Percentiles rank a stretch among this genome's conserved stretches.
Evolutionary conservation across 768 basidiomycete genomes (phyloP).

Genomic region (Nidularia sp.): DNA sequence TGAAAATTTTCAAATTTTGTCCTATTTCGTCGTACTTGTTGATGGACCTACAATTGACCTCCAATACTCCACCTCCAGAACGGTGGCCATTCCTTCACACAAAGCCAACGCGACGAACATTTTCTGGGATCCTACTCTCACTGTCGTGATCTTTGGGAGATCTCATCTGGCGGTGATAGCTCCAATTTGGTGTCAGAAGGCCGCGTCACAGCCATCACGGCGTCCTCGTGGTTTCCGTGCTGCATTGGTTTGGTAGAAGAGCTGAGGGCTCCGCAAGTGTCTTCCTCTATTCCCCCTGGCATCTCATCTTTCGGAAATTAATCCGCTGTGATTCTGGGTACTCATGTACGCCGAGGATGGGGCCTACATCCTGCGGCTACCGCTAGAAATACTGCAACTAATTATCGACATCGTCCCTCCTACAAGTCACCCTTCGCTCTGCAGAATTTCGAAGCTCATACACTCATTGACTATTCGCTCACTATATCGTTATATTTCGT

Average conservation of each 20-base stretch:
- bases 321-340: background rate
- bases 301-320: background rate
- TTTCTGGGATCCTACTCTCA: background rate
- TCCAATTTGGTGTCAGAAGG: background rate
- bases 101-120: background rate
- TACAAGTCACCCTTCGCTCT: slow-evolving; percentile 23
- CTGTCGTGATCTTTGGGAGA: background rate
- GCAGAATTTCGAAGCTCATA: slow-evolving; percentile 26
- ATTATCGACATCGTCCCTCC: slow-evolving; percentile 23
- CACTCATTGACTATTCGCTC: slow-evolving; percentile 23
- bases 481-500: slow-evolving; percentile 27
- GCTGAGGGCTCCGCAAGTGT: background rate
- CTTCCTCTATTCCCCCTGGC: background rate
- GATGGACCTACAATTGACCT: background rate
- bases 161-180: background rate
- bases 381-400: slow-evolving; percentile 29
- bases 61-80: background rate
- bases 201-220: background rate
- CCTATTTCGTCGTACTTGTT: slow-evolving; percentile 7
- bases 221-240: background rate
- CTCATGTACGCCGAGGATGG: background rate
- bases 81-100: background rate
- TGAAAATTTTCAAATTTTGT: slow-evolving; percentile 9
- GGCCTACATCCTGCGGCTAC: slow-evolving; percentile 17
- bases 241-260: background rate